Evolutionary conservation across 352 stramenopile species (phyloP), one percentile per base, ranked within the genome.

Genomic region (Phytophthora macrochlamydospora): DNA sequence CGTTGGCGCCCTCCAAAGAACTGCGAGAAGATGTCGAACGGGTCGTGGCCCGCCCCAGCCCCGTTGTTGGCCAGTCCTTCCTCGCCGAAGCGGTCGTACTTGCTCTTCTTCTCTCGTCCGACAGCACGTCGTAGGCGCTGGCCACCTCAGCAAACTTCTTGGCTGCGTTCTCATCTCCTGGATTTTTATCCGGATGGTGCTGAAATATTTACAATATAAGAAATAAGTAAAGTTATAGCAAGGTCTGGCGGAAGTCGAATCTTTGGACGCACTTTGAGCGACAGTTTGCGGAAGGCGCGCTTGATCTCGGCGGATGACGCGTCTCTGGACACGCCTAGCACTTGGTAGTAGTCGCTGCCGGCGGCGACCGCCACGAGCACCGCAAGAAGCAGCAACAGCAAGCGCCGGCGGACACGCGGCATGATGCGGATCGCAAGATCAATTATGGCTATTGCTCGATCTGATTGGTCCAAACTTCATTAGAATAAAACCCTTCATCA

Each of bases 71-170:
- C 18, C 18, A 97, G 71, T 2, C 90, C 92, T 56, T 96, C 90
- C 56, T 97, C 92, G 0, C 93, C 93, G 59, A 93, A 98, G 57
- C 91, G 85, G 61, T 98, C 93, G 71, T 98, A 98, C 45, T 91
- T 90, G 65, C 75, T 31, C 60, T 92, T 83, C 77, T 93, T 95
- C 11, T 97, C 18, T 89, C 78, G 60, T 98, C 90, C 50, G 89
- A 96, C 3, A 98, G 76, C 40, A 98, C 90, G 33, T 97, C 89
- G 64, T 98, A 98, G 2, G 93, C 93, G 50, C 75, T 79, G 4
- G 85, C 85, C 33, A 93, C 85, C 68, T 92, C 85, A 7, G 94
- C 90, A 63, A 98, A 98, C 63, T 95, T 96, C 62, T 94, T 69
- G 3, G 79, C 79, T 7, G 91, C 89, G 6, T 79, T 85, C 30